Conservation (phyloP, 1,284 basidiomycete genomes). For the Neonothopanus nambi region DNA sequence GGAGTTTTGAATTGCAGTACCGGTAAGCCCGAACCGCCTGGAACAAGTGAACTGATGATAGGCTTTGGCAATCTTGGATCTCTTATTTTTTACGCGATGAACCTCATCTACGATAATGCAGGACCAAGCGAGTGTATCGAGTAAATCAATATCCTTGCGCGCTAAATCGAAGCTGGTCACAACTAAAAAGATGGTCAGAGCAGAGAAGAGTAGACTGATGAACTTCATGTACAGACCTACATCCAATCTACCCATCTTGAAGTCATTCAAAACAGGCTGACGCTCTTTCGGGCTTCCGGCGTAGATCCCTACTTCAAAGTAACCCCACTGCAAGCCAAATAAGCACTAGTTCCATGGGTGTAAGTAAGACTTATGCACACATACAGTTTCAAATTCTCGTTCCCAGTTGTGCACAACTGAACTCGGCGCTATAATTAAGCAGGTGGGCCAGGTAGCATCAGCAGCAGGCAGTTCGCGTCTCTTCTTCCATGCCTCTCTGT, state of each 20-base stretch:
- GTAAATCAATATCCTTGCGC: conserved; percentile 60
- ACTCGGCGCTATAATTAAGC: conserved; percentile 78
- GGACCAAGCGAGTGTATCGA: conserved; percentile 67
- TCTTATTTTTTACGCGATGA: conserved; percentile 77
- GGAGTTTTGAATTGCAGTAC: conserved; percentile 84
- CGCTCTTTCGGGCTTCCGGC: conserved; percentile 51
- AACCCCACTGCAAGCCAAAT: conserved; percentile 59
- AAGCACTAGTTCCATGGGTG: neutral
- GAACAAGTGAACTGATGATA: conserved; percentile 64
- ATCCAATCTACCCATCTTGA: conserved; percentile 73
- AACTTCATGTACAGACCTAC: conserved; percentile 51
- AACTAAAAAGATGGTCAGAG: conserved; percentile 42
- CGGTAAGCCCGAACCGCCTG: conserved; percentile 77
- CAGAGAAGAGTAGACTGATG: neutral
- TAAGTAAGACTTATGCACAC: conserved; percentile 12
- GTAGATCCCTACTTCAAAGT: conserved; percentile 78
- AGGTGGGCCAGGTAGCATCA: conserved; percentile 75
- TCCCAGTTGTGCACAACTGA: conserved; percentile 83
- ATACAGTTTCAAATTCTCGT: conserved; percentile 67
- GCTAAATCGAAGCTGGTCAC: conserved; percentile 74
- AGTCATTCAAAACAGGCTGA: conserved; percentile 59
- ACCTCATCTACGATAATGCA: conserved; percentile 82
- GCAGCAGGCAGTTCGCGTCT: conserved; percentile 58
- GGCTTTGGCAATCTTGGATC: conserved; percentile 60
- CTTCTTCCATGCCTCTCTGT: conserved; percentile 54